Base-by-base conservation (phyloP, 352 stramenopile genomes). In the Phytophthora brassicae region DNA sequence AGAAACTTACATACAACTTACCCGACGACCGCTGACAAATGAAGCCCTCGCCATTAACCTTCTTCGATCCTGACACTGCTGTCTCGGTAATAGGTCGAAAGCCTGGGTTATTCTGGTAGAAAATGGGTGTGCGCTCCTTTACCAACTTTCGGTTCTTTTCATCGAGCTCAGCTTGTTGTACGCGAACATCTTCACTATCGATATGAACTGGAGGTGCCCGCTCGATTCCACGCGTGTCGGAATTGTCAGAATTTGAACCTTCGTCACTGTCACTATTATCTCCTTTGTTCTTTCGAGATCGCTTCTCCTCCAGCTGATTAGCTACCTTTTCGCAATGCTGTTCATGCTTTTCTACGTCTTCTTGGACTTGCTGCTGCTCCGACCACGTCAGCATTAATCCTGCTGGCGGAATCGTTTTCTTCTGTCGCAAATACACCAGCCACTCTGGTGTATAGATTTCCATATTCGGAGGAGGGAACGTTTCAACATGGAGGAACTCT, bases 21-120 rank as follows among this genome's bases (percentile, higher is more conserved):
- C 86, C 70, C 50, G 80, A 92, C 2, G 86, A 86, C 23, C 78
- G 86, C 56, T 90, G 83, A 35, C 81, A 92, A 4, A 87, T 77
- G 47, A 92, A 92, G 0, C 69, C 66, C 39, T 88, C 74, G 14
- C 63, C 60, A 46, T 82, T 86, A 35, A 86, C 26, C 17, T 76
- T 74, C 24, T 67, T 81, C 38, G 17, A 63, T 55, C 36, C 71
- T 49, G 36, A 46, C 8, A 49, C 43, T 17, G 61, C 72, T 50
- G 20, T 41, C 16, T 86, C 68, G 4, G 66, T 74, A 42, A 90
- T 72, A 12, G 64, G 64, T 23, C 69, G 51, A 49, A 94, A 91
- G 4, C 64, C 69, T 19, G 81, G 83, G 24, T 94, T 94, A 52
- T 88, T 86, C 56, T 79, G 70, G 61, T 88, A 88, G 44, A 94